Evolutionary conservation across 139 green algal genomes (phyloP), one percentile per base, ranked within the genome.

Genomic region (Zygnema circumcarinatum): DNA sequence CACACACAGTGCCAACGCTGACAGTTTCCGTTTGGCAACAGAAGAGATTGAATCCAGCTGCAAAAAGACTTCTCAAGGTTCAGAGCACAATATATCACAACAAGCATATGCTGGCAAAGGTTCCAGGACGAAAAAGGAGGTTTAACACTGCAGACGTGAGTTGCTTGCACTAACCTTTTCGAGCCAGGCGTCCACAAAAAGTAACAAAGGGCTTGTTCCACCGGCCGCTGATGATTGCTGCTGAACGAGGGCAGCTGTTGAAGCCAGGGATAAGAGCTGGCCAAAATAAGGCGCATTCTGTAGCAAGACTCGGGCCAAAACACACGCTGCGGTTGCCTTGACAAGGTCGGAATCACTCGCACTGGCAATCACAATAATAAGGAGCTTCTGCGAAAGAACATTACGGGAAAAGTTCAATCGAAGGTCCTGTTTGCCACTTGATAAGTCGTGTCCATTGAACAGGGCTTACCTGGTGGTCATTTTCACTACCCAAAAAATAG

Each of bases 221-320:
- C 31, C 84, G 67, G 35, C 56, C 7, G 90, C 89, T 21, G 62
- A 73, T 32, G 89, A 40, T 40, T 89, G 38, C 21, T 54, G 31
- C 39, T 89, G 33, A 67, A 91, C 68, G 33, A 80, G 31, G 0
- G n/a, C 31, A 40, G 31, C 29, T 0, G 38, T 85, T 0, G 38
- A 42, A 22, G 69, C 1, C 33, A 29, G 32, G 1, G 87, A 87
- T 32, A 92, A 33, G 7, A 92, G 47, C 32, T 80, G 73, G 3
- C 41, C 32, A 73, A 92, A 92, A 29, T 74, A 90, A 33, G 81
- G 35, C 16, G 33, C 33, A 84, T 92, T 92, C 73, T 90, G 84
- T 7, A 92, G 84, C 87, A 96, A 86, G 72, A 98, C 74, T 1
- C 95, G 88, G 0, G 90, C 94, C 38, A 96, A 91, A 35, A 98